Evolutionary conservation across 495 filamentous ascomycete species (phyloP), one percentile per base, ranked within the genome.

Genomic region (Physcia stellaris): DNA sequence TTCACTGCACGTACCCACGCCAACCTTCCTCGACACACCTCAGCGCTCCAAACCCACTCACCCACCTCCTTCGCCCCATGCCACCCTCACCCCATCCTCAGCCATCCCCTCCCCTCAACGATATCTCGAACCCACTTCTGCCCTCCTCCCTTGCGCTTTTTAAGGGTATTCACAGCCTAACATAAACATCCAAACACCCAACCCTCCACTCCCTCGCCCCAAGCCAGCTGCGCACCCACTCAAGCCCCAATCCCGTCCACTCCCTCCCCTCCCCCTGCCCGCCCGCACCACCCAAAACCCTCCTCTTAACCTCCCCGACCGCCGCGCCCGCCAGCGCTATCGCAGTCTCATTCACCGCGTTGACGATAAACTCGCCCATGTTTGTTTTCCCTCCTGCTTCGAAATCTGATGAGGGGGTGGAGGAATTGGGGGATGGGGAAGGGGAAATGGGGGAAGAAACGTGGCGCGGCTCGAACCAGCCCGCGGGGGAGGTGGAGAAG

Each of bases 191-290:
- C 46, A 93, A 64, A 55, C 84, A 90, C 32, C 83, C 80, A 30
- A 93, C 60, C 39, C 75, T 73, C 83, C 84, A 93, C 48, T 90
- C 83, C 40, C 80, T 68, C 40, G 68, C 63, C 7, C 83, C 83
- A 4, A 88, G 56, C 30, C 83, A 53, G 56, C 74, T 86, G 36
- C 85, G 63, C 35, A 90, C 56, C 85, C 85, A 93, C 53, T 82
- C 81, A 24, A 88, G 50, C 0, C 85, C 84, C 28, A 88, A 67
- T 0, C 83, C 83, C 0, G 83, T 83, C 85, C 85, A 93, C 51
- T 85, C 82, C 22, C 86, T 50, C 0, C 83, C 83, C 28, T 87
- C 67, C 0, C 83, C 83, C 0, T 81, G 83, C 80, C 81, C 86
- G 53, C 81, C 79, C 3, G 63, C 55, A 27, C 56, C 67, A 27